A percentile compares a stretch with the other conserved stretches of the same genome.
phyloP scores from a whole-genome alignment of 1,284 basidiomycete species.

The Sporisorium sorghi region DNA sequence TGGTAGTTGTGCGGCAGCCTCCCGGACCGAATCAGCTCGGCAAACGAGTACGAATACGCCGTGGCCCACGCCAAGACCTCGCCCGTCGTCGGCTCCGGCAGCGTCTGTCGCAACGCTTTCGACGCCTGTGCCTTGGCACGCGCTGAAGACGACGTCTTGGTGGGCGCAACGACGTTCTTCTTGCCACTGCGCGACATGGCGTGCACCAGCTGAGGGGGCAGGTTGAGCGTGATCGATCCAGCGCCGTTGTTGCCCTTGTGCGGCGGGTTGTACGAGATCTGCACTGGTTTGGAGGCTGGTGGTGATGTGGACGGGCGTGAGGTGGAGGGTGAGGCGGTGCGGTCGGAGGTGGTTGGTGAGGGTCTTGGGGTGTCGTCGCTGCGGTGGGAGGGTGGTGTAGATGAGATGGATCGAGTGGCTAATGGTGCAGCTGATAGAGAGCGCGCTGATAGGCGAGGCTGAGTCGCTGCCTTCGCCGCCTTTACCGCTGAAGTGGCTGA shows the following conservation, averaged over 20 bases:
- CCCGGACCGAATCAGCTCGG: constrained; percentile 48
- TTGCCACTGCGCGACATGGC: constrained; percentile 51
- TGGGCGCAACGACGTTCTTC: constrained; percentile 21
- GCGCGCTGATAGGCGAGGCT: constrained; percentile 1
- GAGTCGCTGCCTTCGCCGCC: constrained; percentile 10
- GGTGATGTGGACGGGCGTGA: too few species aligned
- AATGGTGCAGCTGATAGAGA: background rate
- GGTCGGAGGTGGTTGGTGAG: background rate
- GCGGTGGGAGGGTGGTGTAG: constrained; percentile 10
- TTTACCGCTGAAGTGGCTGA: constrained; percentile 18
- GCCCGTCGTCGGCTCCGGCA: constrained; percentile 44
- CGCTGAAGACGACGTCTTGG: constrained; percentile 46
- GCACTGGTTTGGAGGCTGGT: constrained; percentile 31
- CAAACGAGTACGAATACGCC: constrained; percentile 62
- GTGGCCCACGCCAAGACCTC: constrained; percentile 64
- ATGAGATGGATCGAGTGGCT: constrained; percentile 20
- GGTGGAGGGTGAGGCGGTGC: background rate
- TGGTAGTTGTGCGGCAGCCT: constrained; percentile 54
- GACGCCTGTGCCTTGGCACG: constrained; percentile 47
- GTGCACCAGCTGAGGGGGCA: constrained; percentile 40
- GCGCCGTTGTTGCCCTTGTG: constrained; percentile 35
- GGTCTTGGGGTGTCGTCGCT: constrained; percentile 21
- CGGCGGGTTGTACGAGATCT: constrained; percentile 40
- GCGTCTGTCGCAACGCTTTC: constrained; percentile 43
- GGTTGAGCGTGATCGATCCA: constrained; percentile 47